Conservation (phyloP, 441 rosid species). For the Adansonia madagascariensis region DNA sequence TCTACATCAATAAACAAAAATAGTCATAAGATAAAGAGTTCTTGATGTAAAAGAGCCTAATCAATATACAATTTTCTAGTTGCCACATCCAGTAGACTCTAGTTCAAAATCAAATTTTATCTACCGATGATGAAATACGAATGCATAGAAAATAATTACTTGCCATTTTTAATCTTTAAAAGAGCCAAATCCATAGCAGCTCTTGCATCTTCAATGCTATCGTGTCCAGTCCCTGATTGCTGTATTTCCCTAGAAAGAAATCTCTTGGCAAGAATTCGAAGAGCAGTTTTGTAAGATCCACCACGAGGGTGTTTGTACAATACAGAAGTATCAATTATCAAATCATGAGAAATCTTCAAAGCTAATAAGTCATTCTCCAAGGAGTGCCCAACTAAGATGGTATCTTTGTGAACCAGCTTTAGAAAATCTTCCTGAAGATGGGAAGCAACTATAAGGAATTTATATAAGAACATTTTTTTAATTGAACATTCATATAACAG, state of each 20-base stretch:
- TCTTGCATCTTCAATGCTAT: slow-evolving; percentile 91
- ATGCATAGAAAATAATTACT: slow-evolving; percentile 34
- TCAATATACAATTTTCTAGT: neutral
- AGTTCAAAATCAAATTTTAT: neutral
- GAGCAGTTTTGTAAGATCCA: slow-evolving; percentile 80
- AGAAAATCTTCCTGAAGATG: slow-evolving; percentile 77
- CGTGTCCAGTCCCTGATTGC: slow-evolving; percentile 77
- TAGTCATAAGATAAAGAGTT: neutral
- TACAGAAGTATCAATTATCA: slow-evolving; percentile 93
- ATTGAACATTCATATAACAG: slow-evolving; percentile 23
- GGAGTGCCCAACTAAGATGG: slow-evolving; percentile 91
- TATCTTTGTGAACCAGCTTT: slow-evolving; percentile 80
- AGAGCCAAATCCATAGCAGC: slow-evolving; percentile 90
- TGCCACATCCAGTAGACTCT: neutral
- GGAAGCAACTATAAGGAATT: slow-evolving; percentile 34
- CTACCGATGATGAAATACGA: neutral
- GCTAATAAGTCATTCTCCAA: slow-evolving; percentile 92
- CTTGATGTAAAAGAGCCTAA: neutral
- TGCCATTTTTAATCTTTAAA: slow-evolving; percentile 80
- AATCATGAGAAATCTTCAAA: slow-evolving; percentile 73
- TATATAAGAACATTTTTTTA: slow-evolving; percentile 24
- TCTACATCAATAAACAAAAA: slow-evolving; percentile 18
- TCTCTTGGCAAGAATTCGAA: slow-evolving; percentile 78
- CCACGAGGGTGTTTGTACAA: slow-evolving; percentile 85
- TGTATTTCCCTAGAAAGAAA: slow-evolving; percentile 90